These are phyloP conservation scores for Penicillium sp. DNA, from an alignment of 2,329 filamentous ascomycete genomes.

Conservation along the genomic window DNA sequence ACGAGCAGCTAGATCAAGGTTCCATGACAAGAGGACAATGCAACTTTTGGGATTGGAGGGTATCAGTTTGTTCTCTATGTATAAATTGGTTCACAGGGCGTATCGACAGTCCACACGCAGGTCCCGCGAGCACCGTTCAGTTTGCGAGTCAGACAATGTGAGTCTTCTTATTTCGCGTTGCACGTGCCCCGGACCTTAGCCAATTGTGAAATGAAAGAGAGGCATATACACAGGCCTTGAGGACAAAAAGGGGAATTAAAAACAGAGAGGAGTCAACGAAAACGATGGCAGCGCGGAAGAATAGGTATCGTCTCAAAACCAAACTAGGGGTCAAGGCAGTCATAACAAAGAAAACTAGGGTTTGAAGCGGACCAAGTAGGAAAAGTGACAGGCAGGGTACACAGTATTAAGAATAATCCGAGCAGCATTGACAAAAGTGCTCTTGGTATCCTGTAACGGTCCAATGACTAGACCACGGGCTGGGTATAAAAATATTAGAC, in stretches of 20 bases:
- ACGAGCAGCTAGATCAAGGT: too few species aligned
- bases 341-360: neutral
- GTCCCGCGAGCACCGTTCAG: neutral
- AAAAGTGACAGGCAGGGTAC: conserved; percentile 1
- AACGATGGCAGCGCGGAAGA: conserved; percentile 3
- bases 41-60: neutral
- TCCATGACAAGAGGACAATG: too few species aligned
- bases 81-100: neutral
- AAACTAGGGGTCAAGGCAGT: neutral
- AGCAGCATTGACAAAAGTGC: neutral
- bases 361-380: neutral
- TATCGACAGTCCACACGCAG: neutral
- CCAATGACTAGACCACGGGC: conserved; percentile 4
- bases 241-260: neutral
- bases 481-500: conserved; percentile 21
- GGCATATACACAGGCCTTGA: conserved; percentile 3
- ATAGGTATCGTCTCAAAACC: conserved; percentile 3
- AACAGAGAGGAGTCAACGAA: conserved; percentile 4
- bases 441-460: neutral
- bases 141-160: neutral
- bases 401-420: conserved; percentile 6
- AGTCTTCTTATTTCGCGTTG: neutral
- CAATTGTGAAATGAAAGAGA: neutral
- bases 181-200: neutral
- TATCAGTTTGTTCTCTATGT: neutral